A percentile compares a stretch with the other conserved stretches of the same genome.
Evolutionary conservation across 1,284 basidiomycete genomes (phyloP).

Genomic region (Cystobasidiaceae sp.): DNA sequence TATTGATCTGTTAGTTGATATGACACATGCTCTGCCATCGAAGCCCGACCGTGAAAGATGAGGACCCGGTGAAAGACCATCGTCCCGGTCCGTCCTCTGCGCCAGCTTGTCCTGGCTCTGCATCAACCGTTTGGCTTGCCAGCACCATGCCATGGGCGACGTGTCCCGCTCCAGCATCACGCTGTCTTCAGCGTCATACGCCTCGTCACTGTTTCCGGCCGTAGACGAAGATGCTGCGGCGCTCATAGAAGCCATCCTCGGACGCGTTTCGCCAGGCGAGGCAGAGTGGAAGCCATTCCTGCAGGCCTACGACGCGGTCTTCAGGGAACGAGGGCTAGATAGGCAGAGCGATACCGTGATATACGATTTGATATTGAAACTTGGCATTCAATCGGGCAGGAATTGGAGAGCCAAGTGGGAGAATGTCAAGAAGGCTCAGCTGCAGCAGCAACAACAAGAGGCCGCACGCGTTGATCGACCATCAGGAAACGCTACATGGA

Average conservation of each 20-base stretch:
- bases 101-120: background rate
- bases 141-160: constrained; percentile 25
- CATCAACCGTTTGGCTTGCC: background rate
- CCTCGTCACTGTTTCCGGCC: constrained; percentile 28
- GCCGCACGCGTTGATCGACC: constrained; percentile 19
- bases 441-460: constrained; percentile 1
- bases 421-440: constrained; percentile 26
- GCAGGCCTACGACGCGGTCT: constrained; percentile 24
- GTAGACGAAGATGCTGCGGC: constrained; percentile 1
- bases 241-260: constrained; percentile 26
- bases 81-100: too few relatives aligned
- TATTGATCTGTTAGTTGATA: too few relatives aligned
- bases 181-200: constrained; percentile 15
- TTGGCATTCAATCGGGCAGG: constrained; percentile 28
- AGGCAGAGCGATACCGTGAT: constrained; percentile 22
- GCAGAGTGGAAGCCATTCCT: constrained; percentile 27
- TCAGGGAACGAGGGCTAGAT: constrained; percentile 21
- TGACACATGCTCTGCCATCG: too few relatives aligned
- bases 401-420: constrained; percentile 33
- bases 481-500: background rate
- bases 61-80: too few relatives aligned
- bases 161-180: constrained; percentile 28
- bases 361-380: constrained; percentile 26
- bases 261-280: background rate
- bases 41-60: too few relatives aligned